Conservation (phyloP, 441 rosid genomes). For the Eutrema salsugineum region DNA sequence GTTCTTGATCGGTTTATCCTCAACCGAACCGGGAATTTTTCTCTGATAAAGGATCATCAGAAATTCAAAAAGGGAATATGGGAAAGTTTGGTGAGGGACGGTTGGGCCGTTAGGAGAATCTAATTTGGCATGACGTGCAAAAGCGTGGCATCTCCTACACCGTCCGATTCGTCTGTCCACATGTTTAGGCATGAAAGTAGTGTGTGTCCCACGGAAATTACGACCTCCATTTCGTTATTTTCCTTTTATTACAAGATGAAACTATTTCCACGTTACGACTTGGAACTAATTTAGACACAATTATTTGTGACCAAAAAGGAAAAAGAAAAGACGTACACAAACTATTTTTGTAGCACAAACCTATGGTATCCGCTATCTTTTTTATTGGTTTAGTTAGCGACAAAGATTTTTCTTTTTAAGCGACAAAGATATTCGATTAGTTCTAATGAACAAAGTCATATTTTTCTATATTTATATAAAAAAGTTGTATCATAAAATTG, state of each 20-base stretch:
- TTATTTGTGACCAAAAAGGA: not conserved
- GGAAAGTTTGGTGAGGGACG: not conserved
- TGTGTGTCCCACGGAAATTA: conserved; percentile 24
- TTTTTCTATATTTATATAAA: not conserved
- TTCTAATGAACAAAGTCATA: not conserved
- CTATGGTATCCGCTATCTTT: not conserved
- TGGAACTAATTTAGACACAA: not conserved
- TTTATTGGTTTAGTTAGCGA: not conserved
- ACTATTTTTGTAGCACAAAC: not conserved
- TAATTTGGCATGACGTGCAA: conserved; percentile 1
- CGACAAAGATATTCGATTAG: not conserved
- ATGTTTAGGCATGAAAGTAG: not conserved
- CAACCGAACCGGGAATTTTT: not conserved
- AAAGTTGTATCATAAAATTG: too few relatives aligned
- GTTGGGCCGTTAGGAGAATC: conserved; percentile 23
- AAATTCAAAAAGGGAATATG: not conserved
- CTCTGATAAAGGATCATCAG: not conserved
- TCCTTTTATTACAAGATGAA: not conserved
- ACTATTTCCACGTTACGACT: not conserved
- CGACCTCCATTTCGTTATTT: not conserved
- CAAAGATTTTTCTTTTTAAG: too few relatives aligned
- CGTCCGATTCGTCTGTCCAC: conserved; percentile 14
- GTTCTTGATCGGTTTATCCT: not conserved
- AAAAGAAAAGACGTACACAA: not conserved
- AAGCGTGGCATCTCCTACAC: conserved; percentile 7